These are phyloP conservation scores for Reutealis trisperma DNA, from an alignment of 345 rosid genomes.

Conservation along the genomic window DNA sequence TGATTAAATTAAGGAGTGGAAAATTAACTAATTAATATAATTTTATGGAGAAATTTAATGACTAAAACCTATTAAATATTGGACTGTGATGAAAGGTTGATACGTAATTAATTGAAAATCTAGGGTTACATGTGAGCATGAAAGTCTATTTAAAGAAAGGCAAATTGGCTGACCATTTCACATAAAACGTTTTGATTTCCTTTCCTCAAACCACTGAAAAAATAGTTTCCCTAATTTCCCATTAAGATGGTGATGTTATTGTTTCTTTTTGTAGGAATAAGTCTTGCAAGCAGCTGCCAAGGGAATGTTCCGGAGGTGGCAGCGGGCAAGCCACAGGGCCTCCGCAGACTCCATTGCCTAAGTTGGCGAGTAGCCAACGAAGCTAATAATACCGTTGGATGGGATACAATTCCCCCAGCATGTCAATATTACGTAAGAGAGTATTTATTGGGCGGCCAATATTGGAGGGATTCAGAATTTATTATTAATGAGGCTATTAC, in stretches of 20 bases:
- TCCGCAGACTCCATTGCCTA: conserved; percentile 22
- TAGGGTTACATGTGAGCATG: neutral
- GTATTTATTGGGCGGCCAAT: conserved; percentile 53
- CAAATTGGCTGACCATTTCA: neutral
- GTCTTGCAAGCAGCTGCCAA: neutral
- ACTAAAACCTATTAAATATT: too few species aligned
- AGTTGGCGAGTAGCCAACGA: conserved; percentile 71
- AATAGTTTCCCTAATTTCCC: too few species aligned
- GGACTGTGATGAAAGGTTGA: neutral
- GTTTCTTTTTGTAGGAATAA: neutral
- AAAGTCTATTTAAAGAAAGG: neutral
- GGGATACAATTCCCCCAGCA: conserved; percentile 40
- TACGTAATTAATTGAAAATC: neutral
- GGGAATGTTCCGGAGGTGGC: too few species aligned
- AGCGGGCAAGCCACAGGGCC: neutral
- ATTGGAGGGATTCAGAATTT: conserved; percentile 42
- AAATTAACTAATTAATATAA: too few species aligned
- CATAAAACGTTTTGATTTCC: neutral
- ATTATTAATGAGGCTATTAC: conserved; percentile 38
- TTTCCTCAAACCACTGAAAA: too few species aligned
- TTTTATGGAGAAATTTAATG: too few species aligned
- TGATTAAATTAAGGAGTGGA: too few species aligned
- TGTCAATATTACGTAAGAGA: conserved; percentile 36
- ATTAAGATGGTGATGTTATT: neutral
- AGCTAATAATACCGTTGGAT: conserved; percentile 46